Conservation (phyloP, 1,139 yeast species). For the Saccharomyces hybrid region DNA sequence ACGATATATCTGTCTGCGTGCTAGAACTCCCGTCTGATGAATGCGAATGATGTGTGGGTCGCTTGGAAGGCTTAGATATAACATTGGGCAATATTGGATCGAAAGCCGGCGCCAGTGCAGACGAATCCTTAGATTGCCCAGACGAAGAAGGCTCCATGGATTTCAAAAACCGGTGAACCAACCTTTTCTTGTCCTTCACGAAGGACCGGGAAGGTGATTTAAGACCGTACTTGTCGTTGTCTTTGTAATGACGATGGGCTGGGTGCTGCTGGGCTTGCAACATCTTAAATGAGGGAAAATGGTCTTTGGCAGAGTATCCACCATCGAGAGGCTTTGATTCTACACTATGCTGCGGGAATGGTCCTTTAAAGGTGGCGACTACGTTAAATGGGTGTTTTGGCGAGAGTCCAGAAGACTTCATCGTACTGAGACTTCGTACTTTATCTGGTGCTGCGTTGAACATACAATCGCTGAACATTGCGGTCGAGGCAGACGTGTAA, state of each 20-base stretch:
- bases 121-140: background rate
- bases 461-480: slow-evolving; percentile 19
- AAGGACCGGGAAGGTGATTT: background rate
- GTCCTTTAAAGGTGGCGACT: background rate
- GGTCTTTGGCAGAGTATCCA: background rate
- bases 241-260: slow-evolving; percentile 2
- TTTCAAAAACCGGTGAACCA: slow-evolving; percentile 24
- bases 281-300: background rate
- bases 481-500: slow-evolving; percentile 18
- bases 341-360: background rate
- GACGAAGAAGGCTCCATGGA: slow-evolving; percentile 5
- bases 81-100: slow-evolving; percentile 3
- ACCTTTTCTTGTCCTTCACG: slow-evolving; percentile 13
- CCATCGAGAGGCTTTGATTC: background rate
- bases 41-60: background rate
- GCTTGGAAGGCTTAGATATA: background rate
- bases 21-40: background rate
- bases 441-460: slow-evolving; percentile 6
- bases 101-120: background rate
- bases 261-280: slow-evolving; percentile 6
- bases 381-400: slow-evolving; percentile 8
- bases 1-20: slow-evolving; percentile 1
- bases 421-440: background rate
- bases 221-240: slow-evolving; percentile 2
- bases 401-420: background rate